Base-by-base conservation (phyloP, 345 rosid genomes). In the Carallia brachiata region DNA sequence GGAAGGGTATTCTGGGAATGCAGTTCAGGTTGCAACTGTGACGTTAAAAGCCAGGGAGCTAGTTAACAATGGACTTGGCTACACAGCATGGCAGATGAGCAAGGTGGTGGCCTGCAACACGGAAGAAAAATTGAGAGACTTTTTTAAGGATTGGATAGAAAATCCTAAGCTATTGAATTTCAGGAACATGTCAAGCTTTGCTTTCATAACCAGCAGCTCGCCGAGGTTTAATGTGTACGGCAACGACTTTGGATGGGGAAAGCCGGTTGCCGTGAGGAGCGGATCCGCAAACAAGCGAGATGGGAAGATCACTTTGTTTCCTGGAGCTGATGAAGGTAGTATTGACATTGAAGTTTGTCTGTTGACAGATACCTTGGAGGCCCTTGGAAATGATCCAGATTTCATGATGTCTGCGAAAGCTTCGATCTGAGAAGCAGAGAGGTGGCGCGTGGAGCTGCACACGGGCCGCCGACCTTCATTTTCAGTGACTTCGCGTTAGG, bases 201-300 rank as follows among this genome's bases (percentile, higher is more conserved):
- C 27, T 16, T 1, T 69, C 31, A 1, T 0, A 31, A 19, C 50
- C 0, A 64, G 75, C 28, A 69, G 89, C 60, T 85, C 89, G 0
- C 87, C 89, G 0, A n/a, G 89, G 36, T 83, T 80, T 62, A 30
- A 78, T 39, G 77, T 82, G 27, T 84, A 77, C 2, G 81, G 75
- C 0, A 80, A 68, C 12, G 80, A 81, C 32, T 80, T 86, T 7
- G 89, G 89, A 23, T 86, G 70, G 80, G 86, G 79, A 70, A 78
- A 31, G 37, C 82, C 80, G 1, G 57, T 77, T 12, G 81, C 84
- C 0, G 74, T 70, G 9, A 66, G 85, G 48, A 68, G 75, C 32
- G 78, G 83, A 0, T 4, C 66, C 0, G 69, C n/a, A 1, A 62
- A 72, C 61, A 71, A 73, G 7, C 36, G 2, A 1, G 79, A 74